Evolutionary conservation across 305 asterid species (phyloP).

Genomic region (Striga hermonthica): DNA sequence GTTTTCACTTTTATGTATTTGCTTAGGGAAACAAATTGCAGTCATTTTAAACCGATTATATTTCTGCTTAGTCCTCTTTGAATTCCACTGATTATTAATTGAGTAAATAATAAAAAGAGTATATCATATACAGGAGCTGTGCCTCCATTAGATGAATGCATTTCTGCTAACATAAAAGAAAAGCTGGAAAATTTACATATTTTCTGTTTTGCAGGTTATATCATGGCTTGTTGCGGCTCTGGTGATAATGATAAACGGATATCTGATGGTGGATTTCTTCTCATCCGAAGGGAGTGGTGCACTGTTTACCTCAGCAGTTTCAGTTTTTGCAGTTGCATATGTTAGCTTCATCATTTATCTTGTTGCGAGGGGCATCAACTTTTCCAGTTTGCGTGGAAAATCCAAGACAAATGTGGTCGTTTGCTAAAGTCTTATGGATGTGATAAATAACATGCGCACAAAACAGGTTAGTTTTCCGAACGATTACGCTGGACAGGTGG

Average conservation of each 20-base stretch:
- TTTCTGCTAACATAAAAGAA: neutral
- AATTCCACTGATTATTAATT: too few relatives aligned
- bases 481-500: conserved; percentile 1
- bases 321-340: conserved; percentile 51
- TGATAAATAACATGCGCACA: neutral
- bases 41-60: too few relatives aligned
- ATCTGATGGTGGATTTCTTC: conserved; percentile 75
- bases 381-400: conserved; percentile 37
- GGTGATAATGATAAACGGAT: conserved; percentile 77
- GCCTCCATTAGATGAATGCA: too few relatives aligned
- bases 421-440: conserved; percentile 20
- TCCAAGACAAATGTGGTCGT: conserved; percentile 38
- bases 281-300: conserved; percentile 61
- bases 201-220: conserved; percentile 39
- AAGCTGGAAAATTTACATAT: neutral
- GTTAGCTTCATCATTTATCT: conserved; percentile 66
- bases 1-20: too few relatives aligned
- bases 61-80: too few relatives aligned
- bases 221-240: conserved; percentile 83
- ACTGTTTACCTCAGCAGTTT: conserved; percentile 39
- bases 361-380: conserved; percentile 43
- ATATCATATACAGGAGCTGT: too few relatives aligned
- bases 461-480: neutral
- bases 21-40: too few relatives aligned
- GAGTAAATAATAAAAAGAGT: too few relatives aligned